Conservation (phyloP, 805 yeast genomes). For the Ogataea philodendri region DNA sequence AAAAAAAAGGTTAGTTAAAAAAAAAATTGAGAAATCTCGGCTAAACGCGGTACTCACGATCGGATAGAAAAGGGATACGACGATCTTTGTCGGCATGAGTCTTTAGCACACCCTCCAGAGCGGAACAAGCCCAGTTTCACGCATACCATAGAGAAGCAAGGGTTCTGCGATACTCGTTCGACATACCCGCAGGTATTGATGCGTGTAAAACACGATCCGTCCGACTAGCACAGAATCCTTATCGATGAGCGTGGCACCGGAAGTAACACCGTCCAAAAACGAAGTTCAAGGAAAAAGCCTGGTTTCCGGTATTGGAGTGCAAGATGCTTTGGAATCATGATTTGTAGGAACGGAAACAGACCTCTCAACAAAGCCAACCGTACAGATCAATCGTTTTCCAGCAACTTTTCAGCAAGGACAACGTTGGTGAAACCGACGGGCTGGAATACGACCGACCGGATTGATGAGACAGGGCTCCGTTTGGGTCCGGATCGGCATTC, state of each 20-base stretch:
- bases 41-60: conserved; percentile 8
- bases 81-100: conserved; percentile 10
- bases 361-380: conserved; percentile 4
- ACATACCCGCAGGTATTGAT: conserved; percentile 22
- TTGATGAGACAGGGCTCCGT: conserved; percentile 7
- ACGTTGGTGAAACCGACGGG: conserved; percentile 1
- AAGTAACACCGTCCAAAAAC: not conserved
- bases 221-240: too few relatives aligned
- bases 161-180: conserved; percentile 5
- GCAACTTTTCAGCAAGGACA: too few relatives aligned
- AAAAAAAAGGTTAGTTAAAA: conserved; percentile 2
- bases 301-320: conserved; percentile 5
- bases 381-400: not conserved
- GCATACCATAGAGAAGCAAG: not conserved
- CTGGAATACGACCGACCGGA: conserved; percentile 7
- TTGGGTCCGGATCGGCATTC: conserved; percentile 11
- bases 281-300: conserved; percentile 15
- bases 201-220: conserved; percentile 15
- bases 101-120: too few relatives aligned
- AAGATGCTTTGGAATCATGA: not conserved
- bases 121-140: too few relatives aligned
- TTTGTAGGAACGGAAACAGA: conserved; percentile 8
- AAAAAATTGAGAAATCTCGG: too few relatives aligned
- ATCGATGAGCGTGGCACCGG: not conserved
- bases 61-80: conserved; percentile 7